phyloP scores from a whole-genome alignment of 257 asterid genomes.

The Scutellaria minor region DNA sequence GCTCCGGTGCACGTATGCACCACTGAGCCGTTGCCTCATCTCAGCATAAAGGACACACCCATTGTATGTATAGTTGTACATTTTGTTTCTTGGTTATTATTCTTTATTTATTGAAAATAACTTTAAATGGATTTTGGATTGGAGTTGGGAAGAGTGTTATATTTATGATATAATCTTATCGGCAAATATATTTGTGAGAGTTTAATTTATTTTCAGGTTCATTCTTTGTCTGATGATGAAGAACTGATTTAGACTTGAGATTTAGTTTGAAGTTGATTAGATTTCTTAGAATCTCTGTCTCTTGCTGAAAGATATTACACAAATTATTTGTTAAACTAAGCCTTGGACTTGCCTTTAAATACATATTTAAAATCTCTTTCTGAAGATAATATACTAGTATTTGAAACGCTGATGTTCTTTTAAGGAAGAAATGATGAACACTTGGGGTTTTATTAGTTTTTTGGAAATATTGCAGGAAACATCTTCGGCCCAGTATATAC shows the following conservation, averaged over 20 bases:
- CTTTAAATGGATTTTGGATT: constrained; percentile 9
- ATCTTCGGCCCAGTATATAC: constrained; percentile 86
- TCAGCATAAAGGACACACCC: constrained; percentile 90
- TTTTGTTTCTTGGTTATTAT: neutral
- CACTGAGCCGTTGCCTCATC: constrained; percentile 86
- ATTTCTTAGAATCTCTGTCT: constrained; percentile 22
- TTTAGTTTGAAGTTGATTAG: constrained; percentile 15
- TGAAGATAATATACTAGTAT: no score
- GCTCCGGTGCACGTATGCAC: constrained; percentile 90
- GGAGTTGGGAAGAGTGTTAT: neutral
- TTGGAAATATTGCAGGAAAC: constrained; percentile 62
- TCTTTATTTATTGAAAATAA: neutral
- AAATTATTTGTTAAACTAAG: no score
- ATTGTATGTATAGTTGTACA: constrained; percentile 51
- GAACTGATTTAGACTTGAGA: constrained; percentile 32
- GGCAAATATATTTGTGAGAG: neutral
- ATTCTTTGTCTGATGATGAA: neutral
- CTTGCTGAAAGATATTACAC: neutral
- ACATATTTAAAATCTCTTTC: constrained; percentile 19
- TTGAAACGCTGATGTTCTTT: neutral
- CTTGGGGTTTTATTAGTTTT: neutral
- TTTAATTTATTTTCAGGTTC: constrained; percentile 8
- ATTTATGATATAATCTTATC: neutral
- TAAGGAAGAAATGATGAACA: constrained; percentile 3
- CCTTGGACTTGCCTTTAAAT: constrained; percentile 6